Evolutionary conservation across 2,329 filamentous ascomycete genomes (phyloP), one percentile per base, ranked within the genome.

Genomic region (Zasmidium citrigriseum): DNA sequence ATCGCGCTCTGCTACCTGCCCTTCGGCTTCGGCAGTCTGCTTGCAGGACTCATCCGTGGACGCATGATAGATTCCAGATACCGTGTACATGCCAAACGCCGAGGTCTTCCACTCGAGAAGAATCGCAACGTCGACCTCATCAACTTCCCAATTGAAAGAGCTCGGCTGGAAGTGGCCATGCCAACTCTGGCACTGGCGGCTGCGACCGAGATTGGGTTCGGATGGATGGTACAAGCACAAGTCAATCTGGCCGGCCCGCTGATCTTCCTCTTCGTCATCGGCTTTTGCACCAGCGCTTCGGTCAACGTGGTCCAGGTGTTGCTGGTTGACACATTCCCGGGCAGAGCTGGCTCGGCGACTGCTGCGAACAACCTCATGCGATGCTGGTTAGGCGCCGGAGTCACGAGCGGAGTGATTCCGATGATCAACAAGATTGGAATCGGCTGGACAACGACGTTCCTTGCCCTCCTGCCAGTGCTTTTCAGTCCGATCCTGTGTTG

Each of bases 11-110:
- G 59, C 53, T 66, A 83, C 25, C 41, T 54, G 4, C 52, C 52
- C 4, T 21, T 54, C 20, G 52, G 52, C 20, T 16, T 34, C 10
- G 52, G 52, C 16, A 21, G 44, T 21, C 11, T 54, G 21, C 22
- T 38, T 4, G 52, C 52, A 21, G 16, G 58, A 52, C 25, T 25
- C 24, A 44, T 75, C 22, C 73, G 72, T 24, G 88, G 90, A 4
- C 78, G 79, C 2, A 63, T 85, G 1, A 80, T 90, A 29, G 89
- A 91, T 72, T 86, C 84, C 80, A 91, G 92, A 71, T 96, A 90
- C 72, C 80, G 85, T 53, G 80, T 80, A 83, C 63, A 83, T 84
- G 5, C 80, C 77, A 10, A 76, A 79, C 52, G 77, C 83, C 56
- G 68, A 85, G 21, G 63, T 66, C 24, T 51, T 3, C 2, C 2